Evolutionary conservation across 2,329 filamentous ascomycete species (phyloP).

Genomic region (Cordyceps pruinosa): DNA sequence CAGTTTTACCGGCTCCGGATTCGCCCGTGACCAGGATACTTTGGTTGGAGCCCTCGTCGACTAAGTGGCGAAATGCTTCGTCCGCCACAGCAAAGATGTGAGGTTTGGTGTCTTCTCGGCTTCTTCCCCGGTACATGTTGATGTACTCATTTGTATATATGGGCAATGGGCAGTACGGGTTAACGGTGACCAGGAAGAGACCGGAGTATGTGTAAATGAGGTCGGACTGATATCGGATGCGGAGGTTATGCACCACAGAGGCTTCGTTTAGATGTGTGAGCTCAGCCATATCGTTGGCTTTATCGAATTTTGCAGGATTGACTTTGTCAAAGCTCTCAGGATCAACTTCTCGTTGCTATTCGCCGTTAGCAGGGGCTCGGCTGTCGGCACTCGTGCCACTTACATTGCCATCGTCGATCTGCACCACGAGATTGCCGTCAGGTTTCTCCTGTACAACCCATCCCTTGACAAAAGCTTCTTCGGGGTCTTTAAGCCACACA

Average conservation of each 20-base stretch:
- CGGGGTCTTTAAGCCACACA: conserved; percentile 88
- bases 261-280: conserved; percentile 96
- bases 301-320: conserved; percentile 99
- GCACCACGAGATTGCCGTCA: conserved; percentile 66
- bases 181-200: conserved; percentile 92
- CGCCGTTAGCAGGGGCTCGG: conserved; percentile 16
- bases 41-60: conserved; percentile 92
- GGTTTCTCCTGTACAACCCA: conserved; percentile 80
- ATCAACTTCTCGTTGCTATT: conserved; percentile 77
- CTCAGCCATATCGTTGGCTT: conserved; percentile 98
- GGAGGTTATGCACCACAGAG: conserved; percentile 93
- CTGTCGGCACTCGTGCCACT: conserved; percentile 27
- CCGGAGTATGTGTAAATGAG: conserved; percentile 98
- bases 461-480: conserved; percentile 83
- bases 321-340: conserved; percentile 92
- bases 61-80: conserved; percentile 88
- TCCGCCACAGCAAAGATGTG: conserved; percentile 98
- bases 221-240: conserved; percentile 91
- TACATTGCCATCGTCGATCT: conserved; percentile 88
- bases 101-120: conserved; percentile 86
- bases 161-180: conserved; percentile 88
- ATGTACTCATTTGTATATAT: conserved; percentile 97
- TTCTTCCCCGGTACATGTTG: conserved; percentile 94
- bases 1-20: conserved; percentile 95
- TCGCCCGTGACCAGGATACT: conserved; percentile 97